Base-by-base conservation (phyloP, 1,284 basidiomycete species). In the Malassezia restricta region DNA sequence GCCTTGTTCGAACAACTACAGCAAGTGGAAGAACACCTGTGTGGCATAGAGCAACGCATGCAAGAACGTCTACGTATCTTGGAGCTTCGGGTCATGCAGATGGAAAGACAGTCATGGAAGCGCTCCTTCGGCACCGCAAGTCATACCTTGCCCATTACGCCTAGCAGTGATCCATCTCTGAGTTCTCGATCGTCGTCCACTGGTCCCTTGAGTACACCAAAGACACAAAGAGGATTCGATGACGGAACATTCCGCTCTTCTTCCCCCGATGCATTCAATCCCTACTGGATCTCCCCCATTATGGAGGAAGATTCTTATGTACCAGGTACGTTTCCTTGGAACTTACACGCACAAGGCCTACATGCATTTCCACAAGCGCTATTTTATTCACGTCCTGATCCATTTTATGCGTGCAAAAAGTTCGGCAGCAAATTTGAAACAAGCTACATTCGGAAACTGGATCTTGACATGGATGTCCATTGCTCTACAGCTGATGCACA, bases 211-310 rank as follows among this genome's bases (percentile, higher is more conserved):
- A 11, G 8, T 11, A 40, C 41, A 12, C 41, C 41, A 43, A 12
- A 3, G 41, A 14, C 48, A 35, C 33, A 35, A 12, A 11, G 15
- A 35, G 11, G 11, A 12, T 35, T 35, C 5, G 15, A 35, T 35
- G 15, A 35, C 11, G 15, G 33, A 11, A 2, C 33, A 15, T 12
- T 15, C 5, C 33, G 38, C 17, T 33, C 48, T 5, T 15, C 32
- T 6, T 47, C 50, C 2, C 50, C 50, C 0, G 50, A 52, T 24
- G n/a, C 39, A 29, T 47, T 47, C 38, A 47, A 52, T 47, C 44
- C 44, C 8, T 47, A 35, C 15, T 35, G 11, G 33, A 35, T 52
- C 11, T 51, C 24, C 27, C 39, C 39, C 14, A 24, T 40, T 24
- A n/a, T 40, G 8, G 33, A 51, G 12, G 42, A 39, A 11, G 33